These are phyloP conservation scores for Cornus suecica DNA, from an alignment of 148 eudicot species.

Conservation along the genomic window DNA sequence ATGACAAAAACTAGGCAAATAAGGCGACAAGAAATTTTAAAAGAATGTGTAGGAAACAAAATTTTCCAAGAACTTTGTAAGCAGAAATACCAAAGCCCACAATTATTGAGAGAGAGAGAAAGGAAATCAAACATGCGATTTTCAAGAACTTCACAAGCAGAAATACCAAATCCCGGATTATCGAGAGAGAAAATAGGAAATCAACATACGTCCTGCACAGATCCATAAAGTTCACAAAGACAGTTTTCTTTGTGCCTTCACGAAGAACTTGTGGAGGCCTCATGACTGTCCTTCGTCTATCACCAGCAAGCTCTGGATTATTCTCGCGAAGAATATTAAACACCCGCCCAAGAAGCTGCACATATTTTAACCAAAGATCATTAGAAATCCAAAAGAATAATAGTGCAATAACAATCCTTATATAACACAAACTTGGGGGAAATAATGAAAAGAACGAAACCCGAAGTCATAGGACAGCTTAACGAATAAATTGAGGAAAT, in stretches of 20 bases:
- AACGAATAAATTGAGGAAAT: too few relatives aligned
- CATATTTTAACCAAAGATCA: not conserved
- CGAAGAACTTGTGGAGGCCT: conserved; percentile 99
- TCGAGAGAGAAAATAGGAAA: too few relatives aligned
- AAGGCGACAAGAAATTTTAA: not conserved
- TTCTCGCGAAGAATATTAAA: conserved; percentile 89
- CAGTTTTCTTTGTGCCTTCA: conserved; percentile 98
- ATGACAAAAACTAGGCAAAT: not conserved
- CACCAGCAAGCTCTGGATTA: conserved; percentile 97
- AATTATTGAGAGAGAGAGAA: not conserved
- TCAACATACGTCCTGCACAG: conserved; percentile 94
- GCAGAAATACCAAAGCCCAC: not conserved
- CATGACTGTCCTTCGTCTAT: conserved; percentile 92
- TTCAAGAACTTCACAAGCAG: too few relatives aligned
- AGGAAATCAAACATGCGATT: conserved; percentile 8
- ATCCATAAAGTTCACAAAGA: conserved; percentile 92
- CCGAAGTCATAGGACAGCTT: too few relatives aligned
- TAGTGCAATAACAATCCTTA: not conserved
- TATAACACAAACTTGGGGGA: not conserved
- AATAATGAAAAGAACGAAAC: not conserved
- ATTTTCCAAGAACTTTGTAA: not conserved
- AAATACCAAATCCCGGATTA: too few relatives aligned
- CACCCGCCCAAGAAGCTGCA: conserved; percentile 88
- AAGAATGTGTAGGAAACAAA: not conserved
- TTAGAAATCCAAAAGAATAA: not conserved